phyloP scores from a whole-genome alignment of 169 alveolate genomes.

The Plasmodium vinckei region DNA sequence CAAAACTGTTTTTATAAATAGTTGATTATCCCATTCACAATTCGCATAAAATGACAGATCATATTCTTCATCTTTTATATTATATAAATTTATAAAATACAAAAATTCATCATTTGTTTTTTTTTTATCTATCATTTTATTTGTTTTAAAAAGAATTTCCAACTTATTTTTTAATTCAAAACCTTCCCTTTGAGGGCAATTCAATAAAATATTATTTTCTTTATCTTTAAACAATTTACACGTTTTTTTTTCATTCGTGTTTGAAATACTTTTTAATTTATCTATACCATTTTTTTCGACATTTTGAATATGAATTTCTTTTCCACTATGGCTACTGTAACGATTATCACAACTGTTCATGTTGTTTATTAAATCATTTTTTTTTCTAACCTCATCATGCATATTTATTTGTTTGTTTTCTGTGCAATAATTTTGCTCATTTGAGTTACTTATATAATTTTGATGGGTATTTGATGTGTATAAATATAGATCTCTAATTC shows the following conservation, averaged over 20 bases:
- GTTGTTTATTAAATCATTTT: not conserved
- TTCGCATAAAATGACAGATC: slow-evolving; percentile 59
- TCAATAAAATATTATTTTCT: slow-evolving; percentile 29
- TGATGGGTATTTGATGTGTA: slow-evolving; percentile 36
- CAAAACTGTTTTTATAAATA: slow-evolving; percentile 47
- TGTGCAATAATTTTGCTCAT: not conserved
- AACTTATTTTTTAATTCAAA: slow-evolving; percentile 18
- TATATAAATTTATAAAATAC: slow-evolving; percentile 62
- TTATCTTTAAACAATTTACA: not conserved
- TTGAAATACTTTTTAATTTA: not conserved
- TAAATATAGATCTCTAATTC: slow-evolving; percentile 70
- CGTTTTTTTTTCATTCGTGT: not conserved
- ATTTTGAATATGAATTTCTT: not conserved
- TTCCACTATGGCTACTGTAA: not conserved
- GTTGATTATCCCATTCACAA: slow-evolving; percentile 36
- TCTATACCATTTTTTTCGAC: not conserved
- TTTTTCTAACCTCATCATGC: not conserved
- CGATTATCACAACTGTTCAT: not conserved
- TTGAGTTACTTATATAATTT: slow-evolving; percentile 4
- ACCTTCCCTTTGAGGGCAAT: slow-evolving; percentile 50
- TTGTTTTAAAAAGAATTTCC: slow-evolving; percentile 1
- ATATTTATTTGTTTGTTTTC: slow-evolving; percentile 3
- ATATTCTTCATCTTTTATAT: slow-evolving; percentile 58
- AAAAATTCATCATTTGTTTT: slow-evolving; percentile 11
- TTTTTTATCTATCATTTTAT: slow-evolving; percentile 1